phyloP scores from a whole-genome alignment of 1,284 basidiomycete genomes.

The Jaminaea rosea region DNA sequence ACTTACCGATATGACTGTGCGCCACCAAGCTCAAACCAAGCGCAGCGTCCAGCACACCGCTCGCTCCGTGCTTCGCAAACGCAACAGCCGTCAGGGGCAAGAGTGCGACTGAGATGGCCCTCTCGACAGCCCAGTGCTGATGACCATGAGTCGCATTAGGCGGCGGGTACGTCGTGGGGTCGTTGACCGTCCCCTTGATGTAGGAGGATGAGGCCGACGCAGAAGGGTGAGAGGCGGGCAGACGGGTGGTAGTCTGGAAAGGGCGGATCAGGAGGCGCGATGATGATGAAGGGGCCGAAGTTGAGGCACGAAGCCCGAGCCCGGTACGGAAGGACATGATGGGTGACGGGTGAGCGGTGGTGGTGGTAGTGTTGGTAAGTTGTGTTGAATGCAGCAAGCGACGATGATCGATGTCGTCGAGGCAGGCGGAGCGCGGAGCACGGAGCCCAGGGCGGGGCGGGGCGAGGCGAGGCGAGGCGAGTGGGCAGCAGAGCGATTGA shows the following conservation, averaged over 20 bases:
- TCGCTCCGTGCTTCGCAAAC: constrained; percentile 44
- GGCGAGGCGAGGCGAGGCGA: no score
- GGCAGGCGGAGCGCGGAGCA: no score
- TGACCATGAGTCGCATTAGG: constrained; percentile 67
- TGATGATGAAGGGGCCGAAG: background rate
- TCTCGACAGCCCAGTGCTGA: constrained; percentile 96
- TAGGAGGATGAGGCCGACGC: constrained; percentile 48
- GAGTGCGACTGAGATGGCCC: constrained; percentile 74
- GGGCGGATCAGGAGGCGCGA: background rate
- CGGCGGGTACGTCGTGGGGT: constrained; percentile 78
- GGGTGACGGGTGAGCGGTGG: no score
- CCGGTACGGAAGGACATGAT: no score
- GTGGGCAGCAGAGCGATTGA: no score
- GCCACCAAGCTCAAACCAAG: constrained; percentile 77
- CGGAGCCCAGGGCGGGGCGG: no score
- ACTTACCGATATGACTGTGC: constrained; percentile 74
- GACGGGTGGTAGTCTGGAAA: background rate
- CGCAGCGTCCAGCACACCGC: constrained; percentile 63
- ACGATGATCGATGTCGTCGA: no score
- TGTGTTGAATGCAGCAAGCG: no score
- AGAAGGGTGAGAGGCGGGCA: constrained; percentile 1
- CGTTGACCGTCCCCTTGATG: constrained; percentile 88
- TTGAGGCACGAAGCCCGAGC: background rate
- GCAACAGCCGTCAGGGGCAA: constrained; percentile 59
- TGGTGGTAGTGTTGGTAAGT: no score